A percentile compares a stretch with the other conserved stretches of the same genome.
These are phyloP conservation scores for Aspergillus spinulosporus DNA, from an alignment of 2,329 filamentous ascomycete species.

Conservation along the genomic window DNA sequence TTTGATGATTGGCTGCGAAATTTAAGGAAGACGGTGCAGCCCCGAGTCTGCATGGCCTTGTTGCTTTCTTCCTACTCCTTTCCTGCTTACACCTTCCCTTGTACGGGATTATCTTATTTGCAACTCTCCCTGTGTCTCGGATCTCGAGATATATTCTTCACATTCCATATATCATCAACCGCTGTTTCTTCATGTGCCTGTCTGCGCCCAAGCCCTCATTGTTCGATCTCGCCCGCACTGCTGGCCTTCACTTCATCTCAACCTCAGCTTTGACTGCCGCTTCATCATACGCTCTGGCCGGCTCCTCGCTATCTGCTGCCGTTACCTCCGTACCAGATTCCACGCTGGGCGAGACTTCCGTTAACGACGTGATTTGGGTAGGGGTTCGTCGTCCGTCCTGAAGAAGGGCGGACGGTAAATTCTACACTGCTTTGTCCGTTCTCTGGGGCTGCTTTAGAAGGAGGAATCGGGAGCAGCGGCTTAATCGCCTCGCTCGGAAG, in stretches of 20 bases:
- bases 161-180: not conserved
- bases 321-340: constrained; percentile 16
- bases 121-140: constrained; percentile 3
- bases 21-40: not conserved
- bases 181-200: constrained; percentile 39
- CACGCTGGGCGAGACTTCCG: constrained; percentile 26
- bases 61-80: constrained; percentile 4
- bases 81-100: constrained; percentile 8
- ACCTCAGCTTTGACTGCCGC: constrained; percentile 17
- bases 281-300: constrained; percentile 20
- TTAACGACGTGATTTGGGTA: constrained; percentile 46
- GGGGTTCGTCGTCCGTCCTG: constrained; percentile 53
- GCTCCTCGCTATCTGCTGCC: constrained; percentile 17
- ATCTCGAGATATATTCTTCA: constrained; percentile 6
- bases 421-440: constrained; percentile 22
- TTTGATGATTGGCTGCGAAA: constrained; percentile 22
- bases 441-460: not conserved
- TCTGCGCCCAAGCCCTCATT: constrained; percentile 33
- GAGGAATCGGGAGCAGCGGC: not conserved
- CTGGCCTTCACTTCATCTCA: constrained; percentile 28
- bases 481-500: not conserved
- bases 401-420: constrained; percentile 54
- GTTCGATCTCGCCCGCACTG: constrained; percentile 28
- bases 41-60: not conserved
- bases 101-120: constrained; percentile 11